Base-by-base conservation (phyloP, 441 rosid species). In the Jatropha multifida region DNA sequence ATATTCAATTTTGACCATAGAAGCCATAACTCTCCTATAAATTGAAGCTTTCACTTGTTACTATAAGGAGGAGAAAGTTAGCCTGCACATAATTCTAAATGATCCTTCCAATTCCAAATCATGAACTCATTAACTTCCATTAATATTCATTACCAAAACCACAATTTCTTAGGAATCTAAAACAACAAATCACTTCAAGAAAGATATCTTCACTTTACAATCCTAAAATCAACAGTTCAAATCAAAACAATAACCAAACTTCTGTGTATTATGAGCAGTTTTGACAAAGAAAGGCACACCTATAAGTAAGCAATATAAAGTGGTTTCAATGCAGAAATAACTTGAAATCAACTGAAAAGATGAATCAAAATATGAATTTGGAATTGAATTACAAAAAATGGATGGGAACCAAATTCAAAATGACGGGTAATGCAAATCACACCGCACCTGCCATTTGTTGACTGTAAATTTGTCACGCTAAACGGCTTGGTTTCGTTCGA, bases 401-500 rank as follows among this genome's bases (percentile, higher is more conserved):
- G 52, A 51, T 1, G 38, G 52, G 42, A 58, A 41, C 46, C 27
- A 11, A 65, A 60, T 41, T 9, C 42, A 32, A 59, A 27, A 58
- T 13, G 10, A 11, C 6, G 27, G 56, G 27, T 56, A 27, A 23
- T 56, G 20, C 5, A 71, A 44, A 60, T 17, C 2, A 72, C 9
- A 68, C 67, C 2, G 60, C 37, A 70, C 74, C 79, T 69, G 74
- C 66, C 79, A 76, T 76, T 26, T 55, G 46, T 40, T 56, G 46
- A 69, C 8, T 12, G 74, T 4, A 55, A 58, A 71, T 41, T 58
- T 26, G 32, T n/a, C 44, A 58, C 49, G 26, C 56, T 26, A 20
- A 18, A 32, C 15, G 20, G 8, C 52, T 73, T 60, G 26, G 41
- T 15, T 15, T 13, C 37, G 20, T 27, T 40, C 20, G 15, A 46